These are phyloP conservation scores for Pistacia atlantica DNA, from an alignment of 345 rosid species.

Conservation along the genomic window DNA sequence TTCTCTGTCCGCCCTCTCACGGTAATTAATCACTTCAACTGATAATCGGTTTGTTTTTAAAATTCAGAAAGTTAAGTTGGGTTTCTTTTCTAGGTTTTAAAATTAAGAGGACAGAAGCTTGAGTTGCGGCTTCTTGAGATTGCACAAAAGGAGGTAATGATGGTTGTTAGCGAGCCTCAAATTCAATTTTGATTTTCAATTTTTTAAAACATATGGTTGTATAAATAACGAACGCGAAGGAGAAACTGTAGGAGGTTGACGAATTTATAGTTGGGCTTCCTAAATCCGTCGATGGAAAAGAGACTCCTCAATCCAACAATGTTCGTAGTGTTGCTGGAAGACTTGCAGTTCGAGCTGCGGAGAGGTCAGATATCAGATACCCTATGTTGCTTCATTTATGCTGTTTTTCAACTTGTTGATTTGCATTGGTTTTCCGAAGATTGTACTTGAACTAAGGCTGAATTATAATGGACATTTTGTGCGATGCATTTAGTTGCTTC, in stretches of 20 bases:
- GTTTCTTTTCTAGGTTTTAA: slow-evolving; percentile 53
- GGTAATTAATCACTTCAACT: slow-evolving; percentile 30
- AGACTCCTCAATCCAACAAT: slow-evolving; percentile 82
- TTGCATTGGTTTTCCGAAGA: not conserved
- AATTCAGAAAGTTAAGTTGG: no score
- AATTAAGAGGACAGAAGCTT: slow-evolving; percentile 81
- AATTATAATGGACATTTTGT: not conserved
- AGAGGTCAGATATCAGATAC: slow-evolving; percentile 41
- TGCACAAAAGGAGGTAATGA: slow-evolving; percentile 64
- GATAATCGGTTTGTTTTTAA: no score
- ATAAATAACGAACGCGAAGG: not conserved
- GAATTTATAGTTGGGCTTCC: slow-evolving; percentile 89
- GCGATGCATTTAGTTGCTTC: not conserved
- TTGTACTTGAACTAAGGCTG: not conserved
- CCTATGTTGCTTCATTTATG: not conserved
- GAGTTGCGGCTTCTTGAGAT: slow-evolving; percentile 64
- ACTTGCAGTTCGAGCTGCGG: slow-evolving; percentile 73
- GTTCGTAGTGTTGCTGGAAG: slow-evolving; percentile 83
- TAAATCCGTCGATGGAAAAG: slow-evolving; percentile 75
- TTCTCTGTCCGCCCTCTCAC: slow-evolving; percentile 72
- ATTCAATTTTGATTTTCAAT: not conserved
- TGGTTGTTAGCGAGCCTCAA: not conserved
- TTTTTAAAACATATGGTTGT: not conserved
- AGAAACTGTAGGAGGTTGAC: slow-evolving; percentile 61
- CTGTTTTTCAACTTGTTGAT: not conserved